These are phyloP conservation scores for Suillus luteus DNA, from an alignment of 768 basidiomycete genomes.

Conservation along the genomic window DNA sequence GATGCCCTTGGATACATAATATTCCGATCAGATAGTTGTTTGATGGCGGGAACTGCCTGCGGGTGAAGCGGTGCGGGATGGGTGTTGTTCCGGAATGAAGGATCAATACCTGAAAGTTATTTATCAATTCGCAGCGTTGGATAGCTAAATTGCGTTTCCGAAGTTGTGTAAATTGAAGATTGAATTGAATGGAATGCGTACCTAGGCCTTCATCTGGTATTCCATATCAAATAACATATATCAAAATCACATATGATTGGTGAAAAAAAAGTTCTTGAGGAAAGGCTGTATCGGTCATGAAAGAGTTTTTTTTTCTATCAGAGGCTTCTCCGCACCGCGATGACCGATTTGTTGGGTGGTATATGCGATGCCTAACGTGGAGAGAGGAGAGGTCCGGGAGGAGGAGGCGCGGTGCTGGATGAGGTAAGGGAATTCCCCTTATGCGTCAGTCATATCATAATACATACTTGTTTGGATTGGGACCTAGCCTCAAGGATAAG, in stretches of 20 bases:
- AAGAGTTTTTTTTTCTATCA: not conserved
- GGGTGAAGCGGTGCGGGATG: not conserved
- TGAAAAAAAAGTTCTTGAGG: not conserved
- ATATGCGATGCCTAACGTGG: not conserved
- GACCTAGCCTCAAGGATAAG: not conserved
- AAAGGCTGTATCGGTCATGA: not conserved
- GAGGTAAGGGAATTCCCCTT: not conserved
- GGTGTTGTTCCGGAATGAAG: not conserved
- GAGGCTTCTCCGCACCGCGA: not conserved
- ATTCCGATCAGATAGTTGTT: not conserved
- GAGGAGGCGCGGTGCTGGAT: not conserved
- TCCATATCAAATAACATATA: not conserved
- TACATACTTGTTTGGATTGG: not conserved
- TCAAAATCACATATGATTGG: not conserved
- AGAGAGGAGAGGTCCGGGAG: not conserved
- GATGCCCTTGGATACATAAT: not conserved
- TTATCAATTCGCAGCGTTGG: not conserved
- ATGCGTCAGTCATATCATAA: not conserved
- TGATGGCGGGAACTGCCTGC: not conserved
- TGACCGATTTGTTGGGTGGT: not conserved
- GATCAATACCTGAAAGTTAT: not conserved
- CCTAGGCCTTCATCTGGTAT: not conserved
- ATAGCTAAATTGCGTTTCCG: not conserved
- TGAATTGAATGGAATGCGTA: not conserved
- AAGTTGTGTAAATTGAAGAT: not conserved